Percentiles rank a stretch among this genome's conserved stretches.
Conservation (phyloP, 1,284 basidiomycete genomes). For the Uromyces viciae-fabae region DNA sequence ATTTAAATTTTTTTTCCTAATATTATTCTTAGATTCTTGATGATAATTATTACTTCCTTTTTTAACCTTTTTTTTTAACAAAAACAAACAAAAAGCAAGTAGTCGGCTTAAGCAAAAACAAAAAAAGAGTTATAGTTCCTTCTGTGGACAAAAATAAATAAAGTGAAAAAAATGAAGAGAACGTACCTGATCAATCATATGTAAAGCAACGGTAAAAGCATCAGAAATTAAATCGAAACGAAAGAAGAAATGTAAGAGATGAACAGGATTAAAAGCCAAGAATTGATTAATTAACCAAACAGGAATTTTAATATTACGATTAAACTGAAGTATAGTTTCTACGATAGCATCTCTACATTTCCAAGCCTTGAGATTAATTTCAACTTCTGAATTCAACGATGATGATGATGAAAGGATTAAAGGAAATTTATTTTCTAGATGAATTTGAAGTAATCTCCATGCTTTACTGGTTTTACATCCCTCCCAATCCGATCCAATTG, state of each 20-base stretch:
- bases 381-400: neutral
- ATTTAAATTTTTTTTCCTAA: too few relatives aligned
- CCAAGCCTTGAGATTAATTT: neutral
- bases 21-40: too few relatives aligned
- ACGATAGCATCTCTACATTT: conserved; percentile 58
- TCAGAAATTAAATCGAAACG: conserved; percentile 73
- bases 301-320: conserved; percentile 64
- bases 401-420: neutral
- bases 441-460: conserved; percentile 26
- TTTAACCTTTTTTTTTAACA: too few relatives aligned
- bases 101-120: too few relatives aligned
- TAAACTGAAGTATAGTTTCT: conserved; percentile 69
- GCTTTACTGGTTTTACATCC: conserved; percentile 1
- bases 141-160: neutral
- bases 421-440: conserved; percentile 15
- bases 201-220: conserved; percentile 69
- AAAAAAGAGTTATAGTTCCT: neutral
- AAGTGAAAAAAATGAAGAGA: conserved; percentile 48
- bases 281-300: conserved; percentile 74
- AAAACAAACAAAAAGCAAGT: too few relatives aligned
- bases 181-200: conserved; percentile 67
- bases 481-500: conserved; percentile 4
- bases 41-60: too few relatives aligned
- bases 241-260: conserved; percentile 69
- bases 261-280: conserved; percentile 65